A percentile compares a stretch with the other conserved stretches of the same genome.
Conservation (phyloP, 106 monocot species). For the Phalaenopsis aphrodite region DNA sequence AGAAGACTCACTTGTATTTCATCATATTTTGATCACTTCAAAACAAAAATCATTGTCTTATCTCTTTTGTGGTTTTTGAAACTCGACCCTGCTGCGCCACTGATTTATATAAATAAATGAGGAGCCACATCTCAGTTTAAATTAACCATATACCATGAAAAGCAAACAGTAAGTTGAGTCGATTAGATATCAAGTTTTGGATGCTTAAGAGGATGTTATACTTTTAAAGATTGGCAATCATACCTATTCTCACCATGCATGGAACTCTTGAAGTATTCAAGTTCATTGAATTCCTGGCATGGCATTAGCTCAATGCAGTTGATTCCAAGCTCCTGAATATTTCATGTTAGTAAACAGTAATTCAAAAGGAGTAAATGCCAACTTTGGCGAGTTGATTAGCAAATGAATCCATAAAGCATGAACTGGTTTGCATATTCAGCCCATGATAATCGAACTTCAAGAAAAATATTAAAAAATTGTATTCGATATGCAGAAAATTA, state of each 20-base stretch:
- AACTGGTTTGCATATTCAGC: neutral
- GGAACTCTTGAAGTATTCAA: slow-evolving; percentile 55
- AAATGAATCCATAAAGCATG: neutral
- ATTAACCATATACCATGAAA: neutral
- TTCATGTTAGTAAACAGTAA: neutral
- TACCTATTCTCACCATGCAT: slow-evolving; percentile 50
- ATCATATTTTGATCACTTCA: too few species aligned
- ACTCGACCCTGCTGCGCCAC: too few species aligned
- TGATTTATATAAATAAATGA: neutral
- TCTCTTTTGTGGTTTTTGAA: too few species aligned
- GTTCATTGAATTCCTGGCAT: slow-evolving; percentile 90
- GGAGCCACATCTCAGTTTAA: neutral
- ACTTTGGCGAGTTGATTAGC: neutral
- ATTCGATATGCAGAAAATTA: neutral
- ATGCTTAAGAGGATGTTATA: neutral
- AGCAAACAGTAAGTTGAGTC: neutral
- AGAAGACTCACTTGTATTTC: too few species aligned
- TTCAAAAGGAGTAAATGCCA: neutral
- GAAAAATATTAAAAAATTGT: neutral
- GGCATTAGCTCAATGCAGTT: slow-evolving; percentile 95
- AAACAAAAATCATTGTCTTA: too few species aligned
- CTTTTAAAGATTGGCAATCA: neutral
- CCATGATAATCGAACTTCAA: neutral
- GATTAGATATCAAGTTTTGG: neutral
- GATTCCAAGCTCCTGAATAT: slow-evolving; percentile 70